Conservation (phyloP, 179 eudicot genomes). For the Dionaea muscipula region DNA sequence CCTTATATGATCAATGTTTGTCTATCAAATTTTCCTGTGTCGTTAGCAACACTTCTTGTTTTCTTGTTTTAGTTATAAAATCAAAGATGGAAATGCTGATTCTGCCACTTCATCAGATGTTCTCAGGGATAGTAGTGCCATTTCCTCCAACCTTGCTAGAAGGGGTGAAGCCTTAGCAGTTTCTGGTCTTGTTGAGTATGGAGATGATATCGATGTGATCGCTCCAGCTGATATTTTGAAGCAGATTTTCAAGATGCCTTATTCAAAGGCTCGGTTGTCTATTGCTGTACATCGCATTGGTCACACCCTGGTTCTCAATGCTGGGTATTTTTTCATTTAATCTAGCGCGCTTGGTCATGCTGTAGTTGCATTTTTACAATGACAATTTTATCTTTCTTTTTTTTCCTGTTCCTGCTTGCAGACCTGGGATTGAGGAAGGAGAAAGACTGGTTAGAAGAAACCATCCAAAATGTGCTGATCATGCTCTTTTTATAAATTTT, state of each 20-base stretch:
- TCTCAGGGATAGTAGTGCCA: slow-evolving; percentile 51
- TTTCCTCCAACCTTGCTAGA: slow-evolving; percentile 45
- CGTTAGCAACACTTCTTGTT: no score
- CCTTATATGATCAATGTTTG: no score
- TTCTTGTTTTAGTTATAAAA: background rate
- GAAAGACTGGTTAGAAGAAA: slow-evolving; percentile 71
- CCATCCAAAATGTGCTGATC: slow-evolving; percentile 66
- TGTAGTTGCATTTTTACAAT: background rate
- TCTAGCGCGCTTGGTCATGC: background rate
- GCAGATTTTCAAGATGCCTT: slow-evolving; percentile 93
- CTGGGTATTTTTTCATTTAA: slow-evolving; percentile 48
- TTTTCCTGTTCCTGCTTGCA: slow-evolving; percentile 19
- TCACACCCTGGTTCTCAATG: slow-evolving; percentile 64
- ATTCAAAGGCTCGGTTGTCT: slow-evolving; percentile 75
- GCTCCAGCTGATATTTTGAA: slow-evolving; percentile 89
- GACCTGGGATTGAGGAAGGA: slow-evolving; percentile 91
- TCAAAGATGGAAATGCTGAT: background rate
- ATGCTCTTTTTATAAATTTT: slow-evolving; percentile 70
- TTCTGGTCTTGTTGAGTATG: slow-evolving; percentile 76
- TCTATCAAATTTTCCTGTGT: no score
- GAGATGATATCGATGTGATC: slow-evolving; percentile 84
- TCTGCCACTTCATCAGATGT: slow-evolving; percentile 36
- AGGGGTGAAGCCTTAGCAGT: slow-evolving; percentile 97
- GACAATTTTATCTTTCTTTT: background rate
- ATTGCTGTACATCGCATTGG: slow-evolving; percentile 92